A percentile compares a stretch with the other conserved stretches of the same genome.
Evolutionary conservation across 345 rosid genomes (phyloP).

Genomic region (Turritis glabra): DNA sequence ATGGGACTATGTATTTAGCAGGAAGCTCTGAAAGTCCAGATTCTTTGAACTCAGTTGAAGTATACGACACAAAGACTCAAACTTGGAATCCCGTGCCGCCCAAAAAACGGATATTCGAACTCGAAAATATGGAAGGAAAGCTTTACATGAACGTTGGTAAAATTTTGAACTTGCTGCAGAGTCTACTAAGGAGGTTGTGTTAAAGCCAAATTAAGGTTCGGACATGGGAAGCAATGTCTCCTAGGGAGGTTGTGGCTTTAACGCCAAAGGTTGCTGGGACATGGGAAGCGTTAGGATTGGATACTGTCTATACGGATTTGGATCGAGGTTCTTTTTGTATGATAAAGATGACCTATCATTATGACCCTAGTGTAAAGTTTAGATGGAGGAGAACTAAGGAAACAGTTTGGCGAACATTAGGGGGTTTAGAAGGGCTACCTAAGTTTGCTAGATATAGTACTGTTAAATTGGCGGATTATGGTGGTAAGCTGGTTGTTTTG

Average conservation of each 20-base stretch:
- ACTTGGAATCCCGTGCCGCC: neutral
- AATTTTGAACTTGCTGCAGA: too few species aligned
- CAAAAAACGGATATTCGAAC: neutral
- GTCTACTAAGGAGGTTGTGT: too few species aligned
- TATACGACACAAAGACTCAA: neutral
- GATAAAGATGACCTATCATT: constrained; percentile 51
- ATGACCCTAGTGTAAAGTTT: constrained; percentile 42
- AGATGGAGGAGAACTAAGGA: neutral
- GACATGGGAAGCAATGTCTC: too few species aligned
- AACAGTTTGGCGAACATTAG: constrained; percentile 50
- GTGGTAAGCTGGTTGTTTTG: constrained; percentile 69
- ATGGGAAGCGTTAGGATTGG: too few species aligned
- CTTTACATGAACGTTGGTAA: neutral
- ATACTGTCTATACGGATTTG: too few species aligned
- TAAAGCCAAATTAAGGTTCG: too few species aligned
- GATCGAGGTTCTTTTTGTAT: too few species aligned
- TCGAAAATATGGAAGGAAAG: neutral
- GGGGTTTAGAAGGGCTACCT: constrained; percentile 53
- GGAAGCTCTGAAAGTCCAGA: neutral
- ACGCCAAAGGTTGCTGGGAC: neutral
- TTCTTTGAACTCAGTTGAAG: neutral
- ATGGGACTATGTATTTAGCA: neutral
- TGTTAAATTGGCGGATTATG: constrained; percentile 24
- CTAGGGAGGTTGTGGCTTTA: neutral
- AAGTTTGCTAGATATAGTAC: constrained; percentile 50